A percentile compares a stretch with the other conserved stretches of the same genome.
Conservation (phyloP, 345 rosid species). For the Citrus sp. region DNA sequence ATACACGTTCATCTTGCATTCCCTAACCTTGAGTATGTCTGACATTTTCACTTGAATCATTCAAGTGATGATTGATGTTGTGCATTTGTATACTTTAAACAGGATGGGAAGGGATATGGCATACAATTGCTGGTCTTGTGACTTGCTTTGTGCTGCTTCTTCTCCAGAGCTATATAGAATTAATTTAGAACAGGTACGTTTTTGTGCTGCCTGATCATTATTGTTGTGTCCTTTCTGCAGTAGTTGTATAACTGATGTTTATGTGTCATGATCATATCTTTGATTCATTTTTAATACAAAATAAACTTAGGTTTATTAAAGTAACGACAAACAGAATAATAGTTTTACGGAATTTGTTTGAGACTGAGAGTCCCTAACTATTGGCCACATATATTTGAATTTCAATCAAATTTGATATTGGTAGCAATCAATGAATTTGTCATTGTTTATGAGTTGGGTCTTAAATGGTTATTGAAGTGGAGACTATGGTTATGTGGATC, state of each 20-base stretch:
- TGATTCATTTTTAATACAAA: neutral
- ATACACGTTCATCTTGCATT: neutral
- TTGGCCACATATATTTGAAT: neutral
- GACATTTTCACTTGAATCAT: neutral
- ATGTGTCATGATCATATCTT: neutral
- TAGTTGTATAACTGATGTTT: neutral
- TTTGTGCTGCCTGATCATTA: neutral
- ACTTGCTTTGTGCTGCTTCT: constrained; percentile 97
- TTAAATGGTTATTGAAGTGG: neutral
- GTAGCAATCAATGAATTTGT: neutral
- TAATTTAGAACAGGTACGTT: constrained; percentile 84
- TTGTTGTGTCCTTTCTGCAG: neutral
- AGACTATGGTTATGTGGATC: neutral
- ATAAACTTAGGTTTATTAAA: neutral
- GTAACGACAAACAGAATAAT: neutral
- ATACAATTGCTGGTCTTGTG: constrained; percentile 92
- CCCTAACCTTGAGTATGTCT: neutral
- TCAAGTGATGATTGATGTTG: neutral
- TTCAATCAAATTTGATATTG: neutral
- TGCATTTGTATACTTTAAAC: constrained; percentile 11
- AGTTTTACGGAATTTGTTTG: neutral
- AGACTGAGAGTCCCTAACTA: neutral
- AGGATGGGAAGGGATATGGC: constrained; percentile 95
- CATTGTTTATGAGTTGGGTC: neutral
- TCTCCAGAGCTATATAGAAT: constrained; percentile 91